phyloP scores from a whole-genome alignment of 2,329 filamentous ascomycete species.

The Epichloe coenophiala region DNA sequence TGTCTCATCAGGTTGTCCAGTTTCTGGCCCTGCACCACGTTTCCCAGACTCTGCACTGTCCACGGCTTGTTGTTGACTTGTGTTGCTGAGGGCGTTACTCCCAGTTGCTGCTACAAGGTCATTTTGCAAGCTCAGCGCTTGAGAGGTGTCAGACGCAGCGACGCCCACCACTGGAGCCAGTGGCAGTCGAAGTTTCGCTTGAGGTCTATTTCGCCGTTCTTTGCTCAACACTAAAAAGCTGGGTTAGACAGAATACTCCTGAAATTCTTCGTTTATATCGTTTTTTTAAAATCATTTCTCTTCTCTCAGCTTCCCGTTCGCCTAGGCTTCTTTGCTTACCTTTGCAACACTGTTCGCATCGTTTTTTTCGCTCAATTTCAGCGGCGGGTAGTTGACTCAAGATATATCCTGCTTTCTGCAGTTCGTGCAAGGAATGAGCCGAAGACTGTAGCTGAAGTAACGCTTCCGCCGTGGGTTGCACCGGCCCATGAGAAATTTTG shows the following conservation, averaged over 20 bases:
- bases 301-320: not conserved
- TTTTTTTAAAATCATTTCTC: not conserved
- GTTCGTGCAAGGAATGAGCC: slow-evolving; percentile 8
- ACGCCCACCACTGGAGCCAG: not conserved
- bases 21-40: not conserved
- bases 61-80: not conserved
- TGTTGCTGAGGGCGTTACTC: not conserved
- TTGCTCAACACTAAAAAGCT: not conserved
- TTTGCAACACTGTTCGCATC: slow-evolving; percentile 16
- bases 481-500: slow-evolving; percentile 5
- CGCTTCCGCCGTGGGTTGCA: slow-evolving; percentile 11
- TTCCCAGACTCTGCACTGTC: not conserved
- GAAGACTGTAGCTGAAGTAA: slow-evolving; percentile 8
- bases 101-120: not conserved
- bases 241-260: not conserved
- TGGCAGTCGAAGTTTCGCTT: not conserved
- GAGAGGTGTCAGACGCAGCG: not conserved
- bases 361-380: slow-evolving; percentile 19
- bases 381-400: slow-evolving; percentile 11
- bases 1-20: not conserved
- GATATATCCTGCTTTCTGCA: slow-evolving; percentile 16
- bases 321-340: slow-evolving; percentile 6
- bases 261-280: no score
- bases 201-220: not conserved
- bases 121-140: not conserved